Evolutionary conservation across 2,329 filamentous ascomycete genomes (phyloP).

Genomic region (Bisporella sp.): DNA sequence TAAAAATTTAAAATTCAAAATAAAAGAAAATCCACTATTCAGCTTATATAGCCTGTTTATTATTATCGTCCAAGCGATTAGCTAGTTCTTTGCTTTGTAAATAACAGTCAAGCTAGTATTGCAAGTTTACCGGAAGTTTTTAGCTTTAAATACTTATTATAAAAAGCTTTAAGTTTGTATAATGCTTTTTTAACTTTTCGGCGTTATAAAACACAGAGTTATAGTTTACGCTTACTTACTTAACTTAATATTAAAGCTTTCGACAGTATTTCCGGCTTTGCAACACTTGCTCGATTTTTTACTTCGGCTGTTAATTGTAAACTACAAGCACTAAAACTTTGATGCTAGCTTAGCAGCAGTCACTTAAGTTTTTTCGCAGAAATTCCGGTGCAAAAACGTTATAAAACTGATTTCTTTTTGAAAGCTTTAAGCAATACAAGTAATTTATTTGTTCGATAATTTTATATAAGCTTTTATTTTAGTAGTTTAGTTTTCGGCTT

Average conservation of each 20-base stretch:
- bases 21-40: background rate
- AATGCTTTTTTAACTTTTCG: too few relatives aligned
- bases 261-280: too few relatives aligned
- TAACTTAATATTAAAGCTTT: too few relatives aligned
- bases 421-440: background rate
- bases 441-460: background rate
- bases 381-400: background rate
- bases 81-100: background rate
- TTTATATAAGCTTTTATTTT: background rate
- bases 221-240: background rate
- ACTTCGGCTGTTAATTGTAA: too few relatives aligned
- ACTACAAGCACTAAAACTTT: too few relatives aligned
- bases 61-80: background rate
- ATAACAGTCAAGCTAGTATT: background rate
- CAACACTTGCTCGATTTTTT: too few relatives aligned
- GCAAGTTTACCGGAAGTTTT: background rate
- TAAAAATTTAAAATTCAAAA: background rate
- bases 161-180: too few relatives aligned
- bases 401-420: background rate
- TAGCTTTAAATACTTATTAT: background rate
- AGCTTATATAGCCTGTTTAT: background rate
- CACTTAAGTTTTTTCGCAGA: background rate
- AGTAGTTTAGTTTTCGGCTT: background rate
- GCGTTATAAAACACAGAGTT: background rate
- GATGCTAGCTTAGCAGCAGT: too few relatives aligned